Base-by-base conservation (phyloP, 192 early-diverging fungal species). In the Cetraspora pellucida region DNA sequence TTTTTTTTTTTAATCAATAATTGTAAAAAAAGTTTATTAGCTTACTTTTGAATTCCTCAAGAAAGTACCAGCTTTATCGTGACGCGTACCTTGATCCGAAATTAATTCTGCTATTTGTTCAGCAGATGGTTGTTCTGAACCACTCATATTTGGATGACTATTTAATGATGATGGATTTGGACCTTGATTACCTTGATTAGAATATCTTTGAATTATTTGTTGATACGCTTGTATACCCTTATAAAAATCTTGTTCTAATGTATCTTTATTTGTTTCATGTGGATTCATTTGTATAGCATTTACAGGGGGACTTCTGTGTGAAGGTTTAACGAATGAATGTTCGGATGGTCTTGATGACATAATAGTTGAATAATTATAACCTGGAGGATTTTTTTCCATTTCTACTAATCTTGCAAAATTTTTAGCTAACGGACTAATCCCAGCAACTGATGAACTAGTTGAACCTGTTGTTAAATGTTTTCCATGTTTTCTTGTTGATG, bases 151-250 rank as follows among this genome's bases (percentile, higher is more conserved):
- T 54, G 8, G 5, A 54, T 54, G 50, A 54, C 19, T 54, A 19
- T n/a, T n/a, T 65, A 30, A 65, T 44, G 27, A n/a, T n/a, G 63
- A n/a, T 44, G 28, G 31, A 44, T 37, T 28, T 44, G 63, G 63
- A 16, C n/a, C 43, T 8, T n/a, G 28, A 65, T 45, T 65, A 16
- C n/a, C 43, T 8, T n/a, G 28, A 65, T 45, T 65, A 44, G 14
- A 10, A 2, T 27, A 5, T 8, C 63, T 5, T 44, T 65, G 63
- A 6, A 60, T 27, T 60, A 65, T 11, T 6, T 65, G 63, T n/a
- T 65, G 58, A 60, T 60, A 60, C 7, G 63, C 60, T 44, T 65
- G 31, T 43, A 65, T n/a, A 65, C 63, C 63, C 43, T 65, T 65
- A 13, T n/a, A 44, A 44, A 65, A 65, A 65, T 65, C 63, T 65